Evolutionary conservation across 176 grass and related monocot genomes (phyloP).

Genomic region (Oryza brachyantha): DNA sequence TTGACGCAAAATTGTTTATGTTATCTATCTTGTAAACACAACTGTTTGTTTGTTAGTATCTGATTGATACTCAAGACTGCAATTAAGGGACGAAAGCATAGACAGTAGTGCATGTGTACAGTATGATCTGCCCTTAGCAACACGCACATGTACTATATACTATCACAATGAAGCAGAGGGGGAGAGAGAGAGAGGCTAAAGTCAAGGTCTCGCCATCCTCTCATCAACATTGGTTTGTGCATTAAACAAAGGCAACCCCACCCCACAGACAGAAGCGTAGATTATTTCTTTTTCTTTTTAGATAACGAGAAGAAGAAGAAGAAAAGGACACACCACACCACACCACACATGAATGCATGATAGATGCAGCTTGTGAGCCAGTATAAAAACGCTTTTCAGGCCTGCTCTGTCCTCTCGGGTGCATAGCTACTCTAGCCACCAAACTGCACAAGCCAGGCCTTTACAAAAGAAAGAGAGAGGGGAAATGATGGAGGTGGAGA

Average conservation of each 20-base stretch:
- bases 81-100: too few relatives aligned
- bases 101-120: too few relatives aligned
- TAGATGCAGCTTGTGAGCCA: neutral
- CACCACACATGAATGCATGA: neutral
- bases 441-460: neutral
- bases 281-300: neutral
- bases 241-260: neutral
- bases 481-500: conserved; percentile 47
- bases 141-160: too few relatives aligned
- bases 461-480: neutral
- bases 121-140: too few relatives aligned
- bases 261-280: neutral
- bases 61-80: too few relatives aligned
- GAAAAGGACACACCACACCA: too few relatives aligned
- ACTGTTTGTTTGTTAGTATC: too few relatives aligned
- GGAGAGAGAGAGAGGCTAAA: neutral
- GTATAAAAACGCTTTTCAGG: neutral
- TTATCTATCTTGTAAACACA: neutral
- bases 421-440: neutral
- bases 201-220: neutral
- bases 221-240: neutral
- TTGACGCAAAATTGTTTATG: neutral
- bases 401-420: neutral
- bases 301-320: neutral
- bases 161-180: too few relatives aligned